Conservation (phyloP, 2,329 filamentous ascomycete species). For the Apiospora hydei region DNA sequence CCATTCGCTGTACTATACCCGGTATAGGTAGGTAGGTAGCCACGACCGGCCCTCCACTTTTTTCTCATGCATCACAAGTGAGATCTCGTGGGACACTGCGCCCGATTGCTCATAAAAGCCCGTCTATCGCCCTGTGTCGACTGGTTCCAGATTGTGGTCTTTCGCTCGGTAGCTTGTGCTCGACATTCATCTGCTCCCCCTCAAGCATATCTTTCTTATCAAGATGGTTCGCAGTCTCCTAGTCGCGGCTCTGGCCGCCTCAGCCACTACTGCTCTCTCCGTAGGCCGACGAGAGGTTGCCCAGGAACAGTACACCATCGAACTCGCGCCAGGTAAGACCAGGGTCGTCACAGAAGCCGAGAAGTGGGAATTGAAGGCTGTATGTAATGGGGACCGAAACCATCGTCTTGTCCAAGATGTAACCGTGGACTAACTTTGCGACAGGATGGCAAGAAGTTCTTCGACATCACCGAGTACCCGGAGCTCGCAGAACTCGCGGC, state of each 20-base stretch:
- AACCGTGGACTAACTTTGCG: conserved; percentile 10
- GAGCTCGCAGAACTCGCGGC: conserved; percentile 56
- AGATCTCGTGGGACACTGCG: not conserved
- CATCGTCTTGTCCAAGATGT: not conserved
- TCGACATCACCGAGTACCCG: conserved; percentile 75
- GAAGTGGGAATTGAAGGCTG: conserved; percentile 74
- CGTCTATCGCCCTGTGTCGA: not conserved
- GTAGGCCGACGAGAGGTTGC: conserved; percentile 31
- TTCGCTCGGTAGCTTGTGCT: not conserved
- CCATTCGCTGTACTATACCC: not conserved
- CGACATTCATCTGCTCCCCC: not conserved
- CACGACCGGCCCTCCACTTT: not conserved
- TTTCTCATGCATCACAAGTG: not conserved
- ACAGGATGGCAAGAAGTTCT: conserved; percentile 76
- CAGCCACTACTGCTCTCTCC: conserved; percentile 32
- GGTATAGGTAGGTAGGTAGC: not conserved
- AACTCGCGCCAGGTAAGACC: conserved; percentile 71
- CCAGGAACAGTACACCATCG: conserved; percentile 50
- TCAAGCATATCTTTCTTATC: not conserved
- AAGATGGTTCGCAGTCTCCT: conserved; percentile 35
- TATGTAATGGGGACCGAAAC: conserved; percentile 45
- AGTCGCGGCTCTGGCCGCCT: conserved; percentile 35
- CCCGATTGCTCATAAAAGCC: not conserved
- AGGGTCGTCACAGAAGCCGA: conserved; percentile 76
- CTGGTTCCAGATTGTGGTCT: not conserved